A percentile compares a stretch with the other conserved stretches of the same genome.
These are phyloP conservation scores for Bolboschoenoplectus hybrid DNA, from an alignment of 202 grass and related monocot species.

Conservation along the genomic window DNA sequence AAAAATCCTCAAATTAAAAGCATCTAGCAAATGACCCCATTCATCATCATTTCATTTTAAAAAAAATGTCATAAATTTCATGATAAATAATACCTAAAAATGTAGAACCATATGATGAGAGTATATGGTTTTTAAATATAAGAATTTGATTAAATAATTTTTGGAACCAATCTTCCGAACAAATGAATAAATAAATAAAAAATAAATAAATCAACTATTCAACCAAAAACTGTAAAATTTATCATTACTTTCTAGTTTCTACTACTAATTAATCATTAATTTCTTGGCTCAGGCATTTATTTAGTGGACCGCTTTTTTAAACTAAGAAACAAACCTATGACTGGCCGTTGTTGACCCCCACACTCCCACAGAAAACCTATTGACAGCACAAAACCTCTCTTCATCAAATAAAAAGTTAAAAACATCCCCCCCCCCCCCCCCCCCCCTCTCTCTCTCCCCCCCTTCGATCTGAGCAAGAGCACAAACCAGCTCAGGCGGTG, in stretches of 20 bases:
- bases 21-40: too few species aligned
- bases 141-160: too few species aligned
- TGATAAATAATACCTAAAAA: too few species aligned
- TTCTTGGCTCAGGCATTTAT: not conserved
- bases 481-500: not conserved
- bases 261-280: too few species aligned
- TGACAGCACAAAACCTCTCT: not conserved
- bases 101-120: too few species aligned
- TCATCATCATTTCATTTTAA: too few species aligned
- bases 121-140: too few species aligned
- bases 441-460: not conserved
- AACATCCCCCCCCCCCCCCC: not conserved
- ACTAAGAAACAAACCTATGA: conserved; percentile 26
- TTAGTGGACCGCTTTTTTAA: not conserved
- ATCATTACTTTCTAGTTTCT: not conserved
- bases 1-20: too few species aligned
- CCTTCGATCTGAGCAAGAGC: conserved; percentile 32
- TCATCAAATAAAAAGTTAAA: not conserved
- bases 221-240: not conserved
- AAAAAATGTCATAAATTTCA: too few species aligned
- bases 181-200: too few species aligned
- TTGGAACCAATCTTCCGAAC: too few species aligned
- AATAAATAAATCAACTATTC: too few species aligned
- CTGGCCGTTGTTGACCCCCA: conserved; percentile 33
- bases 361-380: not conserved